Conservation (phyloP, 768 basidiomycete genomes). For the Amanita jacksonii region DNA sequence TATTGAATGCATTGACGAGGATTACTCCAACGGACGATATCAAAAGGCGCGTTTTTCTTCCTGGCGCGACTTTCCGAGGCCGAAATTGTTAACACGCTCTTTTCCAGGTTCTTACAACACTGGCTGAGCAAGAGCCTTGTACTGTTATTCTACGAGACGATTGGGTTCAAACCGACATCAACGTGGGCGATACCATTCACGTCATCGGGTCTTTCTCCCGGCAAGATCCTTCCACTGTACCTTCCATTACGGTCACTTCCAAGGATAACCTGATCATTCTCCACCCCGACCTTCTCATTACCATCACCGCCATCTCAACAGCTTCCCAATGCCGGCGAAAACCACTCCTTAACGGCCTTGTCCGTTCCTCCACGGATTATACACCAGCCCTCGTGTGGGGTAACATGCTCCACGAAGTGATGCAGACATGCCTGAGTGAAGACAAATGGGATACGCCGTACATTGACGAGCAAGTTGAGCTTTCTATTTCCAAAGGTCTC, state of each 20-base stretch:
- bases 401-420: constrained; percentile 85
- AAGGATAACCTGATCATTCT: constrained; percentile 37
- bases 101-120: constrained; percentile 42
- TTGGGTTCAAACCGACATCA: constrained; percentile 61
- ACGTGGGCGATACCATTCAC: constrained; percentile 69
- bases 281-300: constrained; percentile 65
- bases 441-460: constrained; percentile 54
- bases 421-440: constrained; percentile 67
- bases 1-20: constrained; percentile 36
- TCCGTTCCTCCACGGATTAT: constrained; percentile 48
- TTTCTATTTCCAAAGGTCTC: constrained; percentile 42
- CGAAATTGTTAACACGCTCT: background rate
- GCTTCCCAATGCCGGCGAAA: constrained; percentile 78
- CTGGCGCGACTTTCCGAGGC: background rate
- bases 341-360: constrained; percentile 64
- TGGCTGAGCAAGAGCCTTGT: constrained; percentile 27
- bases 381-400: constrained; percentile 80
- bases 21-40: constrained; percentile 18
- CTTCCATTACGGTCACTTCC: constrained; percentile 27
- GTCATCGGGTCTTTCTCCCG: constrained; percentile 42
- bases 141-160: constrained; percentile 64
- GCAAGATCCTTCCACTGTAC: constrained; percentile 25
- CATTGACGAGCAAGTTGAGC: constrained; percentile 50
- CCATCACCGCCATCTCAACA: constrained; percentile 81
- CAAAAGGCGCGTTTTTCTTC: constrained; percentile 30